Evolutionary conservation across 1,284 basidiomycete species (phyloP).

Genomic region (Tylopilus microsporus): DNA sequence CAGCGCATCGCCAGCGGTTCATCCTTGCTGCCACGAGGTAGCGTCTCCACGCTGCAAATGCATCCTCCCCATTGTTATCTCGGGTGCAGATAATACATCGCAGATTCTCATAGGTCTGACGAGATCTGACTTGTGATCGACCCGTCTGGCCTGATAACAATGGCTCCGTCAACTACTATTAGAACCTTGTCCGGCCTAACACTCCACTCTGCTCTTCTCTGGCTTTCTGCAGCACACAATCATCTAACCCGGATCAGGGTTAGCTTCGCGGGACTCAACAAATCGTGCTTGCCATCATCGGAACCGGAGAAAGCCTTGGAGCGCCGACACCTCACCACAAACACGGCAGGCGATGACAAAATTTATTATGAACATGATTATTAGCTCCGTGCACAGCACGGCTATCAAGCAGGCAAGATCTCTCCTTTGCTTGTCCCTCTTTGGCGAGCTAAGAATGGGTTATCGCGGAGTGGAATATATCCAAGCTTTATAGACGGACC

Average conservation of each 20-base stretch:
- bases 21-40: slow-evolving; percentile 23
- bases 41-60: slow-evolving; percentile 1
- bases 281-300: slow-evolving; percentile 15
- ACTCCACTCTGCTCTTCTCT: no score
- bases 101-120: not conserved
- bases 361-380: slow-evolving; percentile 21
- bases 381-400: slow-evolving; percentile 30
- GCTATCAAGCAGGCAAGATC: slow-evolving; percentile 32
- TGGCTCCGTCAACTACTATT: not conserved
- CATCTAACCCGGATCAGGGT: slow-evolving; percentile 15
- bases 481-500: slow-evolving; percentile 25
- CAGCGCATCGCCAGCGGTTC: slow-evolving; percentile 15
- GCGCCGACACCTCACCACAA: slow-evolving; percentile 29
- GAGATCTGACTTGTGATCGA: slow-evolving; percentile 7
- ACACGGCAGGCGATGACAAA: slow-evolving; percentile 28
- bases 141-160: slow-evolving; percentile 5
- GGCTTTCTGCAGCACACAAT: not conserved
- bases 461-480: slow-evolving; percentile 26
- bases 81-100: slow-evolving; percentile 17
- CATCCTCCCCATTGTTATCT: slow-evolving; percentile 5
- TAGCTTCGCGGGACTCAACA: slow-evolving; percentile 25
- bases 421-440: slow-evolving; percentile 24
- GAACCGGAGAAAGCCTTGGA: slow-evolving; percentile 26
- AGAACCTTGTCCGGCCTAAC: slow-evolving; percentile 1
- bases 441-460: slow-evolving; percentile 15